Evolutionary conservation across 306 rosid species (phyloP), one percentile per base, ranked within the genome.

Genomic region (Nissolia schottii): DNA sequence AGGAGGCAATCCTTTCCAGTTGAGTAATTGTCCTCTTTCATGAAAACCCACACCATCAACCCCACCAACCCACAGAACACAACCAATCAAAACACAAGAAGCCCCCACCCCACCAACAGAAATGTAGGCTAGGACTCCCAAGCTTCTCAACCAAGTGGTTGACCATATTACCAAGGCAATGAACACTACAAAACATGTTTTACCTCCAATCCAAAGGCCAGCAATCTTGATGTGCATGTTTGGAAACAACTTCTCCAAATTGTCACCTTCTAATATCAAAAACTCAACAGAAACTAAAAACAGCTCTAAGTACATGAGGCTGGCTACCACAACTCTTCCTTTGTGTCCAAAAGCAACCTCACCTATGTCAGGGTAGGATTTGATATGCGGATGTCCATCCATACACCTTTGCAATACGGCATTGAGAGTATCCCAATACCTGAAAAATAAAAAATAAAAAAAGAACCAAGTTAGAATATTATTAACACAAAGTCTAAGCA

Each of bases 401-500:
- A 91, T 91, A 46, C 97, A 91, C 29, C 87, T 73, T 32, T 73
- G 66, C 4, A 84, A 77, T 83, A 87, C 7, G 97, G 96, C 76
- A 91, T 81, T 18, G 97, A 87, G 7, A 89, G 80, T 34, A 89
- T 75, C 55, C 97, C 97, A 54, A 91, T 87, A 18, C 97, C 97
- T 88, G 59, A n/a, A n/a, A n/a, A n/a, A n/a, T n/a, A n/a, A n/a
- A n/a, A 27, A 37, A 46, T 46, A 55, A 2, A n/a, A n/a, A n/a
- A n/a, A n/a, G 4, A 59, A n/a, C n/a, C 3, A 40, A 9, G 31
- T 51, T 31, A 50, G 31, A n/a, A n/a, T n/a, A 73, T 37, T 22
- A 38, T 24, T 7, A 23, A 7, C 4, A 24, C 8, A 0, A 2
- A 24, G n/a, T 19, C 18, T 46, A 0, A 34, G 46, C 28, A 11